A percentile compares a stretch with the other conserved stretches of the same genome.
phyloP scores from a whole-genome alignment of 2,329 filamentous ascomycete genomes.

The Phyllosticta citribraziliensis region DNA sequence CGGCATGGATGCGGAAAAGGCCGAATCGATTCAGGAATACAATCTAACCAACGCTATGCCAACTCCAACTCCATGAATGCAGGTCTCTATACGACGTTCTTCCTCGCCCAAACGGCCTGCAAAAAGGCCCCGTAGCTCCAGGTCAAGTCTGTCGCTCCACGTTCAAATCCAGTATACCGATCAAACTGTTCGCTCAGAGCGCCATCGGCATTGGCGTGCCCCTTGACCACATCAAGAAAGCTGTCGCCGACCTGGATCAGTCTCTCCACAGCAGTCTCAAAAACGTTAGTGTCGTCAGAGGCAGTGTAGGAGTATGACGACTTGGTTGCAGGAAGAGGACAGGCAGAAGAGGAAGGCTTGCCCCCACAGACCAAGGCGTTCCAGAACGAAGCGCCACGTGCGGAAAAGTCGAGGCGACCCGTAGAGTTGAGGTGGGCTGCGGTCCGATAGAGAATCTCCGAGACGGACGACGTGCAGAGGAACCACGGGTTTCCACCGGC shows the following conservation, averaged over 20 bases:
- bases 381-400: slow-evolving; percentile 28
- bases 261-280: slow-evolving; percentile 20
- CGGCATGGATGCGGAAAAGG: neutral
- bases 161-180: slow-evolving; percentile 28
- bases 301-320: slow-evolving; percentile 15
- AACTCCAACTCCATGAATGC: neutral
- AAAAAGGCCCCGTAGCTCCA: slow-evolving; percentile 38
- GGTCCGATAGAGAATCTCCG: slow-evolving; percentile 30
- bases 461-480: slow-evolving; percentile 32
- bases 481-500: slow-evolving; percentile 33
- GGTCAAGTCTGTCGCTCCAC: slow-evolving; percentile 33
- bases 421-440: slow-evolving; percentile 21
- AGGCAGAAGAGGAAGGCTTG: slow-evolving; percentile 11
- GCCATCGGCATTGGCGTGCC: slow-evolving; percentile 29
- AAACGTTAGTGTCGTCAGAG: slow-evolving; percentile 13
- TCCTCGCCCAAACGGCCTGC: slow-evolving; percentile 28
- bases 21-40: neutral
- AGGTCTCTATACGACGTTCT: neutral
- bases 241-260: slow-evolving; percentile 28
- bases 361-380: slow-evolving; percentile 19
- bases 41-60: neutral
- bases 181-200: slow-evolving; percentile 37
- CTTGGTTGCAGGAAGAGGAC: neutral
- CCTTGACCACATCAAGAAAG: slow-evolving; percentile 32
- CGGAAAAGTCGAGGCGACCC: slow-evolving; percentile 23